Evolutionary conservation across 176 grass and related monocot species (phyloP).

Genomic region (Echinochloa phyllopogon): DNA sequence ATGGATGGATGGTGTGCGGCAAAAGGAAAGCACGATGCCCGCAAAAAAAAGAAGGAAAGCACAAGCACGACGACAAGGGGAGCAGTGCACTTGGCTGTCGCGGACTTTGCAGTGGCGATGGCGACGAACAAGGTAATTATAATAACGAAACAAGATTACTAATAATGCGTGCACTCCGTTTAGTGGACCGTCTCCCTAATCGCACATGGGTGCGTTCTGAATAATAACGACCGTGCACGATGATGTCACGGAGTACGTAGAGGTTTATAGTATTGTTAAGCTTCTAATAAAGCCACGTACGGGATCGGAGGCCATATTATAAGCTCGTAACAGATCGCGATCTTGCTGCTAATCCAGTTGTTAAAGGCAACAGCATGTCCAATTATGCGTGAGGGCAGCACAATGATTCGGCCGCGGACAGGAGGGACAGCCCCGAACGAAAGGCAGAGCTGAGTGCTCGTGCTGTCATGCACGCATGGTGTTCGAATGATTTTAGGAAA

Average conservation of each 20-base stretch:
- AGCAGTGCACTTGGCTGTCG: background rate
- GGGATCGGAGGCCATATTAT: background rate
- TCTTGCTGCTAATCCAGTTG: background rate
- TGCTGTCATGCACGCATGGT: background rate
- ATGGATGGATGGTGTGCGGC: background rate
- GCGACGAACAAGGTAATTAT: background rate
- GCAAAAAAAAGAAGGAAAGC: too few species aligned
- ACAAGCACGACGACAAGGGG: background rate
- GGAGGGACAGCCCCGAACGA: conserved; percentile 21
- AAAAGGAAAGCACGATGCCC: background rate
- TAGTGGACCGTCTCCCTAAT: background rate
- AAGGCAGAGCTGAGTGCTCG: background rate
- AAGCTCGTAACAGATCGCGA: conserved; percentile 11
- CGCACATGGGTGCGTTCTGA: conserved; percentile 17
- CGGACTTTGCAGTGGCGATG: background rate
- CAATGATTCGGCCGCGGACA: conserved; percentile 29
- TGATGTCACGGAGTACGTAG: conserved; percentile 22
- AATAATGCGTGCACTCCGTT: background rate
- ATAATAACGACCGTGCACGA: background rate
- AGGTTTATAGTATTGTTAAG: background rate
- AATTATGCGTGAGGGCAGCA: conserved; percentile 32
- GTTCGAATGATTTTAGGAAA: background rate
- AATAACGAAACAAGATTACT: too few species aligned
- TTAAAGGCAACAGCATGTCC: background rate
- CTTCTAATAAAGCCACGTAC: background rate